Evolutionary conservation across 176 grass and related monocot genomes (phyloP).

Genomic region (Phoenix dactylifera): DNA sequence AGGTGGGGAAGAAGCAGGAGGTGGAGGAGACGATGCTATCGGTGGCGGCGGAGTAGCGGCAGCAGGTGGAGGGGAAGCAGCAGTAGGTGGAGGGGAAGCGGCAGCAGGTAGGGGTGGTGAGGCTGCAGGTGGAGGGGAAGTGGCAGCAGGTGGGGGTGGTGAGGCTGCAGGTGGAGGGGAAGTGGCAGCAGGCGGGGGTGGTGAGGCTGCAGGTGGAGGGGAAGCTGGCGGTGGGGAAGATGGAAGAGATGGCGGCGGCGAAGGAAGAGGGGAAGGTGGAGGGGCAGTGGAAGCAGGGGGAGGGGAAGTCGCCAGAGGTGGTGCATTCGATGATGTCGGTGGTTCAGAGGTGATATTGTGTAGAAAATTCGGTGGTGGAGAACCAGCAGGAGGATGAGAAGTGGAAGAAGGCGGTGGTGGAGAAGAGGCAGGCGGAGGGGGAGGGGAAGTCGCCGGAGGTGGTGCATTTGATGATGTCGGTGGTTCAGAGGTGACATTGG

Average conservation of each 20-base stretch:
- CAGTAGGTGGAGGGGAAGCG: not conserved
- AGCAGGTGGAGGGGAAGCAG: conserved; percentile 2
- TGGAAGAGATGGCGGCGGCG: no score
- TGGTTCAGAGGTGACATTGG: conserved; percentile 14
- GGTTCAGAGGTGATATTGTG: conserved; percentile 14
- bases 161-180: conserved; percentile 8
- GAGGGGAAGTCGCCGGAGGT: conserved; percentile 1
- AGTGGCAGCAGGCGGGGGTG: conserved; percentile 18
- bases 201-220: conserved; percentile 27
- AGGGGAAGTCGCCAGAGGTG: conserved; percentile 1
- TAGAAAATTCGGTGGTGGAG: not conserved
- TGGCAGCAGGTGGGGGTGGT: conserved; percentile 7
- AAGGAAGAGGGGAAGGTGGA: no score
- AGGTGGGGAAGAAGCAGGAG: conserved; percentile 3
- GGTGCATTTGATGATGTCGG: not conserved
- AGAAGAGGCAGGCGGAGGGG: no score
- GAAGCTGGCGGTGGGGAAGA: not conserved
- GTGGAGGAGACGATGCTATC: conserved; percentile 2
- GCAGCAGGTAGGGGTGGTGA: not conserved
- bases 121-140: not conserved
- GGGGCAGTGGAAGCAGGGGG: no score
- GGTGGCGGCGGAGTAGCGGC: conserved; percentile 21
- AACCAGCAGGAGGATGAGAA: not conserved
- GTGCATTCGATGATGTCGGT: not conserved
- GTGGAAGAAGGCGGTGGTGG: not conserved